Evolutionary conservation across 345 rosid species (phyloP).

Genomic region (Anastatica hierochuntica): DNA sequence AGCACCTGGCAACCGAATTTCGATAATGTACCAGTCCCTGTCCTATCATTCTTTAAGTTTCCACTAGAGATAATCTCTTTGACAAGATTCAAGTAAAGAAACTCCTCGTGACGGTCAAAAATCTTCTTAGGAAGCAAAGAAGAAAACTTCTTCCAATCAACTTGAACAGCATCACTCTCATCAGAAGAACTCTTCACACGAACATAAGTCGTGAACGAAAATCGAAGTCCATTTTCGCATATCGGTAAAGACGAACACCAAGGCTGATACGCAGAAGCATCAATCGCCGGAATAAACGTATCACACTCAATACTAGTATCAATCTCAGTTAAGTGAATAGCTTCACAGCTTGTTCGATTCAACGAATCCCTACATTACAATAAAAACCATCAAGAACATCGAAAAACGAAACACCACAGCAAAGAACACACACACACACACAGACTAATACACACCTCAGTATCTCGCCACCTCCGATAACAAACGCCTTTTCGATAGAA

Average conservation of each 20-base stretch:
- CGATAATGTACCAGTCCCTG: constrained; percentile 86
- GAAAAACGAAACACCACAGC: not conserved
- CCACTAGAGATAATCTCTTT: constrained; percentile 68
- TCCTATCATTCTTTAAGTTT: constrained; percentile 60
- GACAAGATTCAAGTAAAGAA: constrained; percentile 57
- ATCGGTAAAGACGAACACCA: constrained; percentile 78
- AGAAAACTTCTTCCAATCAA: constrained; percentile 49
- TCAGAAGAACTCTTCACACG: constrained; percentile 46
- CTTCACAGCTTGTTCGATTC: constrained; percentile 73
- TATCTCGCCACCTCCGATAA: constrained; percentile 81
- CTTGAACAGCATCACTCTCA: constrained; percentile 27
- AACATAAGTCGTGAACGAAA: constrained; percentile 57
- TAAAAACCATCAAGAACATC: not conserved
- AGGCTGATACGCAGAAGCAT: constrained; percentile 63
- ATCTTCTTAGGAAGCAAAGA: constrained; percentile 63
- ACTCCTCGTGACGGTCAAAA: constrained; percentile 78
- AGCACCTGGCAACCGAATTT: constrained; percentile 92
- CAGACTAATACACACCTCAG: no score
- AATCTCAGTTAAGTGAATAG: constrained; percentile 80
- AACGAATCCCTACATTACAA: constrained; percentile 56
- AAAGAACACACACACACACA: constrained; percentile 33
- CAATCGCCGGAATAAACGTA: constrained; percentile 73
- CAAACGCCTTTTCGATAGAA: constrained; percentile 88
- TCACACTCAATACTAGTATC: constrained; percentile 67
- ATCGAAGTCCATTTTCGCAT: constrained; percentile 51